Conservation (phyloP, 2,329 filamentous ascomycete species). For the Exophiala aquamarina region DNA sequence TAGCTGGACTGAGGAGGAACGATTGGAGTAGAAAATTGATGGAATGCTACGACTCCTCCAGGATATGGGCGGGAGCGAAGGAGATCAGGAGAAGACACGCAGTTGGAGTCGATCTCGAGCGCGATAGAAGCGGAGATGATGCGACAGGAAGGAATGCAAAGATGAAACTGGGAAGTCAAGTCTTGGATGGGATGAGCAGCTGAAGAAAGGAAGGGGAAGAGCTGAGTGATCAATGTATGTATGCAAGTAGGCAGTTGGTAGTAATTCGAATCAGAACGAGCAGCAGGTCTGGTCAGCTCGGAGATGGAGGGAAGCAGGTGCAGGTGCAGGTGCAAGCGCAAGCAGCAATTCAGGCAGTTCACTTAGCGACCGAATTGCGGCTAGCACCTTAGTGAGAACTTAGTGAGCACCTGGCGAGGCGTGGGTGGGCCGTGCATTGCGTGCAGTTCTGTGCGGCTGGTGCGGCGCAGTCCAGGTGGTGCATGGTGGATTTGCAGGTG, state of each 20-base stretch:
- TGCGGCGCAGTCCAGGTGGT: too few species aligned
- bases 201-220: constrained; percentile 3
- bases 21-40: neutral
- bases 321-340: too few species aligned
- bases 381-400: too few species aligned
- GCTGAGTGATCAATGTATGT: constrained; percentile 20
- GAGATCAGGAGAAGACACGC: neutral
- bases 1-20: neutral
- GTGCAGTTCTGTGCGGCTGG: too few species aligned
- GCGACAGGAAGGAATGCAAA: constrained; percentile 15
- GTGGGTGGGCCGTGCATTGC: too few species aligned
- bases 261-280: neutral
- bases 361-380: too few species aligned
- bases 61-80: neutral
- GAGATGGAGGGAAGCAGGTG: too few species aligned
- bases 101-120: neutral
- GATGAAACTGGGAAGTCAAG: constrained; percentile 5
- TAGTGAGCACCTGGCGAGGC: too few species aligned
- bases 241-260: neutral
- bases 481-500: too few species aligned
- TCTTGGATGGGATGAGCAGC: constrained; percentile 12
- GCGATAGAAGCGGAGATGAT: constrained; percentile 6
- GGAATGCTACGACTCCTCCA: neutral
- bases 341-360: too few species aligned
- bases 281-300: too few species aligned